Evolutionary conservation across 2,329 filamentous ascomycete species (phyloP).

Genomic region (Talaromyces sp.): DNA sequence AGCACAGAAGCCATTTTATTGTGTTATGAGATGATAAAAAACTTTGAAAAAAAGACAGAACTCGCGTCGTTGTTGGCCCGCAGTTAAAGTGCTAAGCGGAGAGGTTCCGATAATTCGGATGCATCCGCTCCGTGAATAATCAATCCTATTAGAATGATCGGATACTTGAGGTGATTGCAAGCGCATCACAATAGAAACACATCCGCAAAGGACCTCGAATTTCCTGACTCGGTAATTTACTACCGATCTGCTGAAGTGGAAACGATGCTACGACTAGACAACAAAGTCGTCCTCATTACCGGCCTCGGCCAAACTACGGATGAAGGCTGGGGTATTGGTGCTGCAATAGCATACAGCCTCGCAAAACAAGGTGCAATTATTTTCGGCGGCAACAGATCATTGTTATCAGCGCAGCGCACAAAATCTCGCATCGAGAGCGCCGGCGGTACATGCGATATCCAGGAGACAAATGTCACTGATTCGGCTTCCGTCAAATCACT

Average conservation of each 20-base stretch:
- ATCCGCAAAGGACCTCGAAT: background rate
- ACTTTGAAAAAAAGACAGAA: background rate
- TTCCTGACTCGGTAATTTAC: background rate
- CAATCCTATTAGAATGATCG: background rate
- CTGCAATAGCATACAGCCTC: slow-evolving; percentile 34
- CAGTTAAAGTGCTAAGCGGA: background rate
- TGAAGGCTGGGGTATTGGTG: slow-evolving; percentile 12
- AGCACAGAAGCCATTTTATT: background rate
- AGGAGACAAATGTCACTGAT: slow-evolving; percentile 20
- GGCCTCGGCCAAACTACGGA: slow-evolving; percentile 10
- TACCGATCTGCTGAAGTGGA: background rate
- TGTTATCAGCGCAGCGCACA: slow-evolving; percentile 41
- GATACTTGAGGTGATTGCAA: background rate
- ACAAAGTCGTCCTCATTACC: slow-evolving; percentile 14
- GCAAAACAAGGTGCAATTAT: slow-evolving; percentile 49
- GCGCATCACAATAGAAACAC: background rate
- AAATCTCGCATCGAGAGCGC: slow-evolving; percentile 36
- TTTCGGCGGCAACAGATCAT: slow-evolving; percentile 51
- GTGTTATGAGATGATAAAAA: background rate
- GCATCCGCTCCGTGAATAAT: background rate
- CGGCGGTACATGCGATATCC: slow-evolving; percentile 19
- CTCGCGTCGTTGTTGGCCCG: background rate
- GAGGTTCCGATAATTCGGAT: background rate
- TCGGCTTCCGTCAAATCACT: slow-evolving; percentile 50
- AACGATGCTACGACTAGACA: background rate